Evolutionary conservation across 768 basidiomycete species (phyloP).

Genomic region (Boletales sp.): DNA sequence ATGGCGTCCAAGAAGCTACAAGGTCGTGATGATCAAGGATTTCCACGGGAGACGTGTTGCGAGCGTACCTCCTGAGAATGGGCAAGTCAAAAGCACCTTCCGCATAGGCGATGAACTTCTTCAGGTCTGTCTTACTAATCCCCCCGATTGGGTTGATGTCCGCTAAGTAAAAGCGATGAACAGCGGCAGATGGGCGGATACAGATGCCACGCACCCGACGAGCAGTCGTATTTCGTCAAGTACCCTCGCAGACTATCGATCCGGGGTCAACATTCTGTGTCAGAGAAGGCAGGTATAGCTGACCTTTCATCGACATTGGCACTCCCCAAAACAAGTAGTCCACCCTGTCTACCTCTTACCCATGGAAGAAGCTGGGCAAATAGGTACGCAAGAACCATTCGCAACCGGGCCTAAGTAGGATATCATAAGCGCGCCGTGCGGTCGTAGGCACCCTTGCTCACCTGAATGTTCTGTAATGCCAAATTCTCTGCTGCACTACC

Average conservation of each 20-base stretch:
- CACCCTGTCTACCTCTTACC: constrained; percentile 80
- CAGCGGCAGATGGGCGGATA: not conserved
- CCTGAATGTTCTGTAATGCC: constrained; percentile 97
- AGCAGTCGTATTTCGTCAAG: constrained; percentile 97
- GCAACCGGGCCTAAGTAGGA: constrained; percentile 67
- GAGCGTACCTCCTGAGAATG: constrained; percentile 64
- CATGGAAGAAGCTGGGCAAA: constrained; percentile 95
- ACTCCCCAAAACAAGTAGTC: constrained; percentile 91
- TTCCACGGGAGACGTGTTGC: not conserved
- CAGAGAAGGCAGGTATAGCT: not conserved
- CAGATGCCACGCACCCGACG: constrained; percentile 53
- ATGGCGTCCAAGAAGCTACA: constrained; percentile 84
- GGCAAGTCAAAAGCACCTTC: constrained; percentile 77
- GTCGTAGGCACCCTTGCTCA: constrained; percentile 18
- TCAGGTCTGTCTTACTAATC: constrained; percentile 96
- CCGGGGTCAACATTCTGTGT: not conserved
- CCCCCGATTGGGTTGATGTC: constrained; percentile 98
- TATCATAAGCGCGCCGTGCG: not conserved
- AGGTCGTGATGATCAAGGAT: not conserved
- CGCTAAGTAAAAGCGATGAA: constrained; percentile 42
- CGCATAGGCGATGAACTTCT: constrained; percentile 91
- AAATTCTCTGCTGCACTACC: constrained; percentile 88
- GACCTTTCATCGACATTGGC: constrained; percentile 98
- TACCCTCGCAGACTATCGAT: constrained; percentile 82
- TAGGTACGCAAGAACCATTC: constrained; percentile 94